Evolutionary conservation across 164 flowering plant species (phyloP), one percentile per base, ranked within the genome.

Genomic region (Vitis labrusca): DNA sequence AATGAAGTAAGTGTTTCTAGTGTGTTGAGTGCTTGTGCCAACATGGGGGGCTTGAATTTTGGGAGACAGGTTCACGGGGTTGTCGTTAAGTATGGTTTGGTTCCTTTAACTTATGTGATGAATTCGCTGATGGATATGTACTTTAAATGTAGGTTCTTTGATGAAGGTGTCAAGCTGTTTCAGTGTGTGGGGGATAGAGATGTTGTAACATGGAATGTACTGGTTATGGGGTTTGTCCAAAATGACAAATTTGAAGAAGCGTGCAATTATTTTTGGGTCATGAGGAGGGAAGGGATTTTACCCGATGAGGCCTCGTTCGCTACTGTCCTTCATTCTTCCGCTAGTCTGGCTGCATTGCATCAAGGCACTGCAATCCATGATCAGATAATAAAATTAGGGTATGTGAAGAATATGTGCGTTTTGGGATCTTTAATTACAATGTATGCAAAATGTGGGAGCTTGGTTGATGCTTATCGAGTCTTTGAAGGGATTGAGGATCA

Each of bases 381-480:
- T 70, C 87, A 83, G 61, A 73, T 85, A 60, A 71, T 86, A 27
- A 88, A 85, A 76, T 60, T 67, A 14, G 92, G 91, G 15, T 82
- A 78, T 75, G 56, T 19, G 12, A 63, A n/a, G n/a, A 81, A 82
- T 72, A 32, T 60, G 3, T 79, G 79, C 61, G 74, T 88, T 14
- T 17, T 75, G 2, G 81, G 86, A 73, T 78, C 93, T 3, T 73
- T 89, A 79, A 73, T 87, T 61, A 81, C 86, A 7, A 82, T 87
- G 90, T 86, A 89, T 63, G 82, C 85, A 17, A 91, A 84, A 77
- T 85, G 89, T 68, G 93, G 90, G 61, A 81, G 84, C 74, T 71
- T 91, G 82, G 44, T 48, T 29, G 82, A 82, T 70, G 87, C 88
- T 51, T 44, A 23, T 68, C 74, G 51, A 52, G 85, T 78, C 32